Conservation (phyloP, 768 basidiomycete species). For the Nidularia sp. region DNA sequence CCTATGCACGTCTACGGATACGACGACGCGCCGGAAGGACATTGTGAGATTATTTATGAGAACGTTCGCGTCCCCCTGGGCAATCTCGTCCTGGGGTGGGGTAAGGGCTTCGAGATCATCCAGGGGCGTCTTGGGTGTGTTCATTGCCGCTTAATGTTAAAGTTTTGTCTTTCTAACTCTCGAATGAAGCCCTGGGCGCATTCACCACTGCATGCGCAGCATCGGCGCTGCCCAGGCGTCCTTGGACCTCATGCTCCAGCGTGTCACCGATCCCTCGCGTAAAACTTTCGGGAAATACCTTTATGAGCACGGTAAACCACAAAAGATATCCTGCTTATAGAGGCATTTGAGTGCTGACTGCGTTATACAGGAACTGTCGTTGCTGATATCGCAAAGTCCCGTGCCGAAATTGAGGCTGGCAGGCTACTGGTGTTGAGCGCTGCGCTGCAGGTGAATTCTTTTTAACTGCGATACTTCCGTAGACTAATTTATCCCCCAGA, state of each 20-base stretch:
- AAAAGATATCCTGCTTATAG: not conserved
- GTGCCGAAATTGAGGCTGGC: constrained; percentile 89
- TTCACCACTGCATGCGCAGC: constrained; percentile 97
- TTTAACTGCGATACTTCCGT: not conserved
- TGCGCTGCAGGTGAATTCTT: constrained; percentile 65
- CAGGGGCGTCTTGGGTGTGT: constrained; percentile 90
- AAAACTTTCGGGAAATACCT: constrained; percentile 95
- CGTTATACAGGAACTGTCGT: constrained; percentile 68
- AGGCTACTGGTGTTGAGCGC: constrained; percentile 89
- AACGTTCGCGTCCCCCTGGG: constrained; percentile 85
- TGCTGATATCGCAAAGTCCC: constrained; percentile 85
- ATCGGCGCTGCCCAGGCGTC: constrained; percentile 86
- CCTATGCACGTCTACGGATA: constrained; percentile 93
- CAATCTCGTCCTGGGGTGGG: constrained; percentile 90
- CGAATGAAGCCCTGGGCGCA: constrained; percentile 75
- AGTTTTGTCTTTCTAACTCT: not conserved
- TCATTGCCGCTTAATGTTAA: not conserved
- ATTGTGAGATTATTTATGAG: constrained; percentile 92
- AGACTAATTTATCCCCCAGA: constrained; percentile 34
- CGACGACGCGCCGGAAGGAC: constrained; percentile 94
- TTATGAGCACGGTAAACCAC: constrained; percentile 75
- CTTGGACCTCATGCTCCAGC: constrained; percentile 81
- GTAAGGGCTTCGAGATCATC: constrained; percentile 94
- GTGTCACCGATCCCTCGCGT: constrained; percentile 87
- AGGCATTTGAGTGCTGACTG: not conserved